Evolutionary conservation across 495 filamentous ascomycete species (phyloP), one percentile per base, ranked within the genome.

Genomic region (Haplographium delicatum): DNA sequence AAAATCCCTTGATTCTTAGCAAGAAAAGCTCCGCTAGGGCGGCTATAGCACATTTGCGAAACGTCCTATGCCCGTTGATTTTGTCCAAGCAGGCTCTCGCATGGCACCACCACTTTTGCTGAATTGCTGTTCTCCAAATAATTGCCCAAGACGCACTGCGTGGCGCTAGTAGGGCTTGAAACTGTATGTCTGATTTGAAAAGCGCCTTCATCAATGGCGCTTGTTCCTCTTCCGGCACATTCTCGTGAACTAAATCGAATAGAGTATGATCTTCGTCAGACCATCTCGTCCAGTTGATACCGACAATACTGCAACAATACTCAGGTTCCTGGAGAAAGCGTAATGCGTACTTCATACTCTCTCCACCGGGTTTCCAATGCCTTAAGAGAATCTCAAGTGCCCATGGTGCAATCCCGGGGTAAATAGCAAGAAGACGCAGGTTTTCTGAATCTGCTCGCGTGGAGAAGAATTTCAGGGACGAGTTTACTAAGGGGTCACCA

Each of bases 351-450:
- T 37, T n/a, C 11, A 55, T 28, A 45, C 45, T 49, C 16, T 50
- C 38, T 7, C 52, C 52, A 22, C 52, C 52, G 2, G 13, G n/a
- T 24, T 49, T 47, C 52, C 52, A 55, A 13, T 55, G 44, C 10
- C 30, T 25, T 11, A 54, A 26, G 5, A 54, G 27, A 6, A 54
- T 54, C 19, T 54, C 51, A 5, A 54, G 4, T 10, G 44, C 44
- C 7, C 34, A 26, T 3, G 42, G 35, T 2, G 22, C 37, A 7
- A 46, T 46, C 1, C 18, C 9, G n/a, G 34, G 42, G 16, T 19
- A 46, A 16, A 42, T 30, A 4, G 46, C 46, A 2, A 49, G 33
- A 2, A 19, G 24, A 11, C 20, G 13, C 13, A 49, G 34, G 16
- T 40, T 49, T n/a, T 49, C 19, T 4, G 46, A 39, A 15, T 38